Percentiles rank a stretch among this genome's conserved stretches.
Evolutionary conservation across 345 rosid species (phyloP).

Genomic region (Dimocarpus longan): DNA sequence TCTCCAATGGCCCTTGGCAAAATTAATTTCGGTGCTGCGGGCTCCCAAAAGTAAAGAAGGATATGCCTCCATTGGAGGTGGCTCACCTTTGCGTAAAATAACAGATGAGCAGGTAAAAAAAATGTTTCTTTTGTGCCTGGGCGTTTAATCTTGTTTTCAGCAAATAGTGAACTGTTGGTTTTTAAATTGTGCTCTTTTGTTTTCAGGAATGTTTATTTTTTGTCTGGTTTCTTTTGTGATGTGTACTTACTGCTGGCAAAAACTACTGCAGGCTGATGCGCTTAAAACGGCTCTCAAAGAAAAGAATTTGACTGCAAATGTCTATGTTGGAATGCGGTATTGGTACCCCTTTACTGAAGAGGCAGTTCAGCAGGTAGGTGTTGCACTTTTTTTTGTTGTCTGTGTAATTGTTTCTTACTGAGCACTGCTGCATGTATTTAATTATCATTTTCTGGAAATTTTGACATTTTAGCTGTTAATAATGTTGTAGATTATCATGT

Average conservation of each 20-base stretch:
- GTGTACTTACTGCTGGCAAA: constrained; percentile 2
- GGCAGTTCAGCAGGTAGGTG: constrained; percentile 77
- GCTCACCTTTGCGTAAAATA: constrained; percentile 85
- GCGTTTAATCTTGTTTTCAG: background rate
- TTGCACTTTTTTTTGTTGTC: background rate
- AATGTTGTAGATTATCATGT: background rate
- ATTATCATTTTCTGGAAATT: background rate
- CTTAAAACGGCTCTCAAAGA: constrained; percentile 61
- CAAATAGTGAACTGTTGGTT: no score
- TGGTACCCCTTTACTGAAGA: constrained; percentile 96
- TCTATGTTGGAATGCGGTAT: constrained; percentile 90
- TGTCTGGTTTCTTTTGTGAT: background rate
- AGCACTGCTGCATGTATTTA: background rate
- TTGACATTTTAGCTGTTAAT: background rate
- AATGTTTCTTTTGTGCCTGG: background rate
- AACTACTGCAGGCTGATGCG: constrained; percentile 62
- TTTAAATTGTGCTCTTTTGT: background rate
- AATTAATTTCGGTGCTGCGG: constrained; percentile 75
- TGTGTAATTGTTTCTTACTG: background rate
- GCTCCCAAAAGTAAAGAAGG: constrained; percentile 96
- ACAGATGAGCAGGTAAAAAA: constrained; percentile 74
- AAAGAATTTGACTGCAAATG: constrained; percentile 59
- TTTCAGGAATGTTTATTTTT: background rate
- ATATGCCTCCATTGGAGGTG: constrained; percentile 98
- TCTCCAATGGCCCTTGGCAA: constrained; percentile 77